Conservation (phyloP, 2,329 filamentous ascomycete species). For the Aspergillus nomiae region DNA sequence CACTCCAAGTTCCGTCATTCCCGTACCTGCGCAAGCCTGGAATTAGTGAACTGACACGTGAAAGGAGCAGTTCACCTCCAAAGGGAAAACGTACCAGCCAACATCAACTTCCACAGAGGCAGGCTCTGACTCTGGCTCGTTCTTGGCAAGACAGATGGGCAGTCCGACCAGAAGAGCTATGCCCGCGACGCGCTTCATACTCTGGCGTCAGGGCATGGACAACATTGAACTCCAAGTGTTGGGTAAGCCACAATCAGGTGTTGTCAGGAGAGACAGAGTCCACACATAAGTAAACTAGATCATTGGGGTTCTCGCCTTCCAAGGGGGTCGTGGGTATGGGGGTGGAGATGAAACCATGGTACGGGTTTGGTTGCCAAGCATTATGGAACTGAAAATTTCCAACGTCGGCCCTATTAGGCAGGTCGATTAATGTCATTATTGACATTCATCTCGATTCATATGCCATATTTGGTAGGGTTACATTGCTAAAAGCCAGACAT, state of each 20-base stretch:
- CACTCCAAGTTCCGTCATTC: slow-evolving; percentile 2
- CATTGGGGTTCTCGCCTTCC: neutral
- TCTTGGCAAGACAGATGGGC: neutral
- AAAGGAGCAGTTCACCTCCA: neutral
- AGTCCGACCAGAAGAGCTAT: slow-evolving; percentile 4
- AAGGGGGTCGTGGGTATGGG: neutral
- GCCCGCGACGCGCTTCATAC: neutral
- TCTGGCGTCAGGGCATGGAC: neutral
- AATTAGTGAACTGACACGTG: neutral
- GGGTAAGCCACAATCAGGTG: neutral
- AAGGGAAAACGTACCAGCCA: neutral
- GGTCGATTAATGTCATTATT: neutral
- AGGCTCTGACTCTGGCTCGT: neutral
- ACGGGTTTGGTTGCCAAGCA: neutral
- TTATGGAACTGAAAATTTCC: neutral
- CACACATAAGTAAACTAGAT: neutral
- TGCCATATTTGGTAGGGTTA: neutral
- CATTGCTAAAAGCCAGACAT: neutral
- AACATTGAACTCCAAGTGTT: neutral
- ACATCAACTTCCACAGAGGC: neutral
- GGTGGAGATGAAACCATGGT: neutral
- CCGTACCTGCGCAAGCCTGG: neutral
- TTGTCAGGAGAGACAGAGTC: no score
- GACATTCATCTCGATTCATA: neutral
- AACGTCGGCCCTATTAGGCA: neutral